phyloP scores from a whole-genome alignment of 1,284 basidiomycete genomes.

The Microbotryomycetes sp. region DNA sequence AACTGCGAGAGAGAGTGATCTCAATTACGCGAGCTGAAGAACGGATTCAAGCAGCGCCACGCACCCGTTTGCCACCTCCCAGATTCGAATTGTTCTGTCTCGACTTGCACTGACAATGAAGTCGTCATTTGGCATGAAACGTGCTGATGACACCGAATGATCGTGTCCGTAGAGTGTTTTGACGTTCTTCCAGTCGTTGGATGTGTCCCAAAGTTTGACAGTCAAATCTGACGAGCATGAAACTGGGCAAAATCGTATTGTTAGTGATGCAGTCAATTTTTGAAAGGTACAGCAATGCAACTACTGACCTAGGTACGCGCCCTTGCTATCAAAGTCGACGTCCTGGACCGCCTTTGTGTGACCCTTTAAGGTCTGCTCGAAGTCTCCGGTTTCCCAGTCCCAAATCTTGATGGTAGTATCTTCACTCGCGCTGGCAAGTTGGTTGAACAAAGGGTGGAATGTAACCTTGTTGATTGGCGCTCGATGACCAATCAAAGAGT shows the following conservation, averaged over 20 bases:
- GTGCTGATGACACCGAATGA: slow-evolving; percentile 76
- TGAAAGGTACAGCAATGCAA: slow-evolving; percentile 8
- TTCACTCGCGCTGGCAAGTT: slow-evolving; percentile 76
- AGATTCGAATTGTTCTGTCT: slow-evolving; percentile 77
- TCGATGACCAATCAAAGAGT: slow-evolving; percentile 73
- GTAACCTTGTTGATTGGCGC: slow-evolving; percentile 67
- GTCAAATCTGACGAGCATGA: slow-evolving; percentile 84
- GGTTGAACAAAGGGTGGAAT: slow-evolving; percentile 80
- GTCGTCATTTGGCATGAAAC: slow-evolving; percentile 77
- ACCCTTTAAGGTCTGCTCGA: slow-evolving; percentile 83
- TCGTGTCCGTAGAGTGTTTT: slow-evolving; percentile 85
- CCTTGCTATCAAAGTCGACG: slow-evolving; percentile 80
- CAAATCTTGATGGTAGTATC: slow-evolving; percentile 85
- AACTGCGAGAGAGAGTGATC: slow-evolving; percentile 47
- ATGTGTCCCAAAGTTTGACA: slow-evolving; percentile 85
- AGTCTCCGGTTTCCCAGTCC: slow-evolving; percentile 93
- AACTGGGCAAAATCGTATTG: slow-evolving; percentile 50
- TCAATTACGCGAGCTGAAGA: no score
- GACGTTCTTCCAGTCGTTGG: slow-evolving; percentile 79
- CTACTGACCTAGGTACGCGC: slow-evolving; percentile 64
- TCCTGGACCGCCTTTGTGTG: slow-evolving; percentile 84
- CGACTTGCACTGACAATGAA: slow-evolving; percentile 76
- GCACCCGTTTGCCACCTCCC: slow-evolving; percentile 76
- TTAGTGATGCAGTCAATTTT: not conserved
- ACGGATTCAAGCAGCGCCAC: slow-evolving; percentile 37